Evolutionary conservation across 345 rosid species (phyloP).

Genomic region (Eucalyptus pauciflora): DNA sequence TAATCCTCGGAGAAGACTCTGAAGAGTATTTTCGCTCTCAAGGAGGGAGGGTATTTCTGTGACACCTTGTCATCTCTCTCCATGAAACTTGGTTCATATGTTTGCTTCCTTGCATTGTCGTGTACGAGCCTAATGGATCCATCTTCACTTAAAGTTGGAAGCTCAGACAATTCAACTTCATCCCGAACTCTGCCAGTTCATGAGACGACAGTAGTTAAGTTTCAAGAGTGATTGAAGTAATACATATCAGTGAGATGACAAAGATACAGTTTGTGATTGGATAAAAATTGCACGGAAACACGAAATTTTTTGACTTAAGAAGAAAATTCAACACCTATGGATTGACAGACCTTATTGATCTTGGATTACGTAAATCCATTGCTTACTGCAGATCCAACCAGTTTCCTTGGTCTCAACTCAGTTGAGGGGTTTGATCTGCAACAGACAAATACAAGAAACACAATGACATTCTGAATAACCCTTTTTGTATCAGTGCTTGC

Average conservation of each 20-base stretch:
- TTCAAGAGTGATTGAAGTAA: background rate
- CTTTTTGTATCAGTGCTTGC: background rate
- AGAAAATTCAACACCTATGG: background rate
- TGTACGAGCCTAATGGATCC: background rate
- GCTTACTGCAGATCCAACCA: background rate
- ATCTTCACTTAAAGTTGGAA: background rate
- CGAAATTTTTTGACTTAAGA: background rate
- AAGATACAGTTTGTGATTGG: background rate
- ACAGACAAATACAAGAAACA: background rate
- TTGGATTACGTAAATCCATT: slow-evolving; percentile 36
- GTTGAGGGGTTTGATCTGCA: background rate
- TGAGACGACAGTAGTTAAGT: background rate
- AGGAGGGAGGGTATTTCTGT: background rate
- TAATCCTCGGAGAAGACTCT: slow-evolving; percentile 13
- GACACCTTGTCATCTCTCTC: slow-evolving; percentile 9
- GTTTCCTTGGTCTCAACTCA: background rate
- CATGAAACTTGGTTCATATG: slow-evolving; percentile 7
- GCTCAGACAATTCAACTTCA: background rate
- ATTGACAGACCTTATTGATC: slow-evolving; percentile 52
- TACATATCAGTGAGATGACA: background rate
- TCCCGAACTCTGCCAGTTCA: background rate
- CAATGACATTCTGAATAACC: background rate
- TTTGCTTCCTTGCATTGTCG: background rate
- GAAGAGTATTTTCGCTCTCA: background rate
- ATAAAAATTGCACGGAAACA: background rate